These are phyloP conservation scores for Trichosanthes truncata DNA, from an alignment of 306 rosid species.

Conservation along the genomic window DNA sequence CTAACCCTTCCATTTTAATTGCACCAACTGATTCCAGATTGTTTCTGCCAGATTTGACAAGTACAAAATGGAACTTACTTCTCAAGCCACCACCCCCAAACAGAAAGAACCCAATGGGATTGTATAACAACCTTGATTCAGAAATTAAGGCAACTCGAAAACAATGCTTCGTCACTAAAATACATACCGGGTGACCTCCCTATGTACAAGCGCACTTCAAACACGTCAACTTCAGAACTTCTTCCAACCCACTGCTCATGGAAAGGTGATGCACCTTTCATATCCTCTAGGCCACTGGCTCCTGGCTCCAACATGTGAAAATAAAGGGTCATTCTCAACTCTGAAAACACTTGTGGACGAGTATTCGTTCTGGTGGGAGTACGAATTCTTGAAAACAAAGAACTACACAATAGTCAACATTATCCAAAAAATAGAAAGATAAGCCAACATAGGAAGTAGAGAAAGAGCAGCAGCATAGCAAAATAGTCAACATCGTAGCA, in stretches of 20 bases:
- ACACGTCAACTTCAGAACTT: background rate
- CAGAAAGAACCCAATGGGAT: background rate
- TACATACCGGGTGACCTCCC: background rate
- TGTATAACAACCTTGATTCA: background rate
- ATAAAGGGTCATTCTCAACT: background rate
- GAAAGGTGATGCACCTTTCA: background rate
- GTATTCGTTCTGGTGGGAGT: background rate
- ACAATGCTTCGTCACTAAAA: background rate
- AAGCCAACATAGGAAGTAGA: background rate
- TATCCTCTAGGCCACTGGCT: background rate
- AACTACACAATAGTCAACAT: background rate
- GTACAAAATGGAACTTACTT: background rate
- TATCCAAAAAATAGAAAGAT: background rate
- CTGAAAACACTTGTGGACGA: background rate
- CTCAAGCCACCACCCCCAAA: background rate
- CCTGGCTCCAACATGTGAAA: background rate
- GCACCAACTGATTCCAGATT: background rate
- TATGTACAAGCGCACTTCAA: background rate
- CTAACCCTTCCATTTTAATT: background rate
- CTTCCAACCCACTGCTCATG: background rate
- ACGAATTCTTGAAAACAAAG: background rate
- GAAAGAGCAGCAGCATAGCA: background rate
- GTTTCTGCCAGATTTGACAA: background rate
- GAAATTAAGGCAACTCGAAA: background rate
- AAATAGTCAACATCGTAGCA: background rate